phyloP scores from a whole-genome alignment of 116 monocot species.

The Iris pallida region DNA sequence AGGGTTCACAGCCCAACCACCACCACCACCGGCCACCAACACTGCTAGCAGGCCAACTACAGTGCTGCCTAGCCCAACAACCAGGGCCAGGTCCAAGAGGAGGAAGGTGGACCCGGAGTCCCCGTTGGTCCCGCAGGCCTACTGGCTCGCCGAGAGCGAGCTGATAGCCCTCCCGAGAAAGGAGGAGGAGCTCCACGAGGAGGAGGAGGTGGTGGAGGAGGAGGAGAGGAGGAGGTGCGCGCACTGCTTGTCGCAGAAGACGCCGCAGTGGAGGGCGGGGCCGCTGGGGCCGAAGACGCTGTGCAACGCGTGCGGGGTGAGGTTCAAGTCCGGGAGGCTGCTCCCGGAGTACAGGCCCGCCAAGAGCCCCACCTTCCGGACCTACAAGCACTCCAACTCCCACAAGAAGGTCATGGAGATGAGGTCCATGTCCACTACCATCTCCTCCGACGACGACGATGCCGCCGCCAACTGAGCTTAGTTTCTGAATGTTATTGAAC shows the following conservation, averaged over 20 bases:
- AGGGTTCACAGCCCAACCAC: conserved; percentile 2
- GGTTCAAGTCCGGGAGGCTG: conserved; percentile 60
- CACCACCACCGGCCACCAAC: neutral
- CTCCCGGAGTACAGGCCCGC: conserved; percentile 68
- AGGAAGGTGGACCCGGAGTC: conserved; percentile 22
- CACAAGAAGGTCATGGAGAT: conserved; percentile 79
- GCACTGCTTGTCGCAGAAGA: conserved; percentile 59
- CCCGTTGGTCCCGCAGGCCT: conserved; percentile 33
- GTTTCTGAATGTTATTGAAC: too few relatives aligned
- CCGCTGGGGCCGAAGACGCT: conserved; percentile 62
- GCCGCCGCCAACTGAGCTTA: too few relatives aligned
- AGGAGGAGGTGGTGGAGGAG: conserved; percentile 1
- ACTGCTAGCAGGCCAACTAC: neutral
- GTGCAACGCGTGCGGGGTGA: conserved; percentile 67
- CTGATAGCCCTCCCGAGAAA: conserved; percentile 35
- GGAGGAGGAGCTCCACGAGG: neutral
- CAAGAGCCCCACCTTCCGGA: conserved; percentile 62
- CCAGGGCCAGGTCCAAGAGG: conserved; percentile 31
- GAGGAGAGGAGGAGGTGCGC: conserved; percentile 39
- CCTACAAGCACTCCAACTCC: conserved; percentile 67
- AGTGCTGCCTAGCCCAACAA: neutral
- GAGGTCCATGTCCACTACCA: conserved; percentile 22
- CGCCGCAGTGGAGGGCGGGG: conserved; percentile 65
- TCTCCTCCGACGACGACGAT: neutral
- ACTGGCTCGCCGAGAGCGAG: conserved; percentile 68